These are phyloP conservation scores for Aspergillus bridgeri DNA, from an alignment of 495 filamentous ascomycete genomes.

Conservation along the genomic window DNA sequence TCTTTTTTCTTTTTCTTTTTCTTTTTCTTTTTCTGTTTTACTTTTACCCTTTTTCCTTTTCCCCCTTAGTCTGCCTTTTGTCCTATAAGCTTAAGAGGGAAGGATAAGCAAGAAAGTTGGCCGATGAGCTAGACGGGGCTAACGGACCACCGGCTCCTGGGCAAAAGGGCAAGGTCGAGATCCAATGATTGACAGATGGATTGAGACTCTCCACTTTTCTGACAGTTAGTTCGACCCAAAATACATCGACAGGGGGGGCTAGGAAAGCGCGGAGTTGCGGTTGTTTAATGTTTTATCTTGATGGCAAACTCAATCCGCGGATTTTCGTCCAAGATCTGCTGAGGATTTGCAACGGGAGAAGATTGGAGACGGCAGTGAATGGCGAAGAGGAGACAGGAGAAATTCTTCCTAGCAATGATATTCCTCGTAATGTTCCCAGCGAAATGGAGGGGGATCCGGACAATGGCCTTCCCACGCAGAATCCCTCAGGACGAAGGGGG, in stretches of 20 bases:
- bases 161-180: slow-evolving; percentile 17
- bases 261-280: slow-evolving; percentile 5
- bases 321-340: background rate
- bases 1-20: background rate
- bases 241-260: slow-evolving; percentile 14
- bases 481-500: background rate
- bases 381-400: background rate
- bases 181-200: slow-evolving; percentile 27
- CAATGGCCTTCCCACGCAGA: background rate
- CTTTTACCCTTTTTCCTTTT: background rate
- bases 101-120: slow-evolving; percentile 9
- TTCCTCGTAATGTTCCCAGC: too few species aligned
- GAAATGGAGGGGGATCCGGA: background rate
- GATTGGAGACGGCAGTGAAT: background rate
- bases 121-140: slow-evolving; percentile 15
- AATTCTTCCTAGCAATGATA: background rate
- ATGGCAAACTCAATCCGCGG: slow-evolving; percentile 14
- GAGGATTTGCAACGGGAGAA: background rate
- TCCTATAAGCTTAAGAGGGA: slow-evolving; percentile 13
- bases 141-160: slow-evolving; percentile 11
- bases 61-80: slow-evolving; percentile 3
- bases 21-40: background rate
- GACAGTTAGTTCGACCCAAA: slow-evolving; percentile 16
- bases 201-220: slow-evolving; percentile 19
- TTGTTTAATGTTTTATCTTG: slow-evolving; percentile 12